These are phyloP conservation scores for Anisogramma anomala DNA, from an alignment of 2,329 filamentous ascomycete genomes.

Conservation along the genomic window DNA sequence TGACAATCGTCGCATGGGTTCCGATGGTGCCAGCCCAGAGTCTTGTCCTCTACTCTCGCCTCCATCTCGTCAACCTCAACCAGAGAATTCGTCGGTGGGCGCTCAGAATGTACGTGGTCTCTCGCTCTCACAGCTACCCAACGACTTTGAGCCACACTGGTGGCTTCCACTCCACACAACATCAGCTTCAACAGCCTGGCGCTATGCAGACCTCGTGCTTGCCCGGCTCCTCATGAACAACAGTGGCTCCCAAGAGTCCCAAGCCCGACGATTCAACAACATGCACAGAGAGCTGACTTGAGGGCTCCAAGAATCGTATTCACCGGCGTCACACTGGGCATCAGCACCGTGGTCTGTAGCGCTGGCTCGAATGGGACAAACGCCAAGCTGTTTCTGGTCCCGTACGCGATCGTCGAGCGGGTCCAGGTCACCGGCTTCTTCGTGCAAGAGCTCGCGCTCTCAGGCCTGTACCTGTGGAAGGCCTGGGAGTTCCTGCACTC, in stretches of 20 bases:
- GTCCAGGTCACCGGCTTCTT: slow-evolving; percentile 46
- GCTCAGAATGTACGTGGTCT: slow-evolving; percentile 31
- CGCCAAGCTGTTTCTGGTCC: slow-evolving; percentile 23
- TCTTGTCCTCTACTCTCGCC: slow-evolving; percentile 49
- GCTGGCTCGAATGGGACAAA: slow-evolving; percentile 36
- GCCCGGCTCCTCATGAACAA: too few relatives aligned
- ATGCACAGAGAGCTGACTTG: too few relatives aligned
- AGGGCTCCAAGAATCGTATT: slow-evolving; percentile 40
- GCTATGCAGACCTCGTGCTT: too few relatives aligned
- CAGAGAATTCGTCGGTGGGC: slow-evolving; percentile 34
- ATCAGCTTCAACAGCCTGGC: too few relatives aligned
- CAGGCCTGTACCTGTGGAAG: slow-evolving; percentile 41
- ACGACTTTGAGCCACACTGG: too few relatives aligned
- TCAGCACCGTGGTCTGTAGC: slow-evolving; percentile 42
- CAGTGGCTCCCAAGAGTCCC: too few relatives aligned
- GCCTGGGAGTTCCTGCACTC: slow-evolving; percentile 37
- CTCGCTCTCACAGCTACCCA: background rate
- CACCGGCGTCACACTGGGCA: slow-evolving; percentile 40
- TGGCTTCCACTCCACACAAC: too few relatives aligned
- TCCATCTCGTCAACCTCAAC: slow-evolving; percentile 47
- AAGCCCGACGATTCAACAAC: too few relatives aligned
- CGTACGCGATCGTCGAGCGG: slow-evolving; percentile 39
- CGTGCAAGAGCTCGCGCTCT: slow-evolving; percentile 43
- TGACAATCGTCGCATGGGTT: slow-evolving; percentile 39
- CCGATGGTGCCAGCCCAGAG: slow-evolving; percentile 51